These are phyloP conservation scores for Collybia sordida DNA, from an alignment of 768 basidiomycete genomes.

Conservation along the genomic window DNA sequence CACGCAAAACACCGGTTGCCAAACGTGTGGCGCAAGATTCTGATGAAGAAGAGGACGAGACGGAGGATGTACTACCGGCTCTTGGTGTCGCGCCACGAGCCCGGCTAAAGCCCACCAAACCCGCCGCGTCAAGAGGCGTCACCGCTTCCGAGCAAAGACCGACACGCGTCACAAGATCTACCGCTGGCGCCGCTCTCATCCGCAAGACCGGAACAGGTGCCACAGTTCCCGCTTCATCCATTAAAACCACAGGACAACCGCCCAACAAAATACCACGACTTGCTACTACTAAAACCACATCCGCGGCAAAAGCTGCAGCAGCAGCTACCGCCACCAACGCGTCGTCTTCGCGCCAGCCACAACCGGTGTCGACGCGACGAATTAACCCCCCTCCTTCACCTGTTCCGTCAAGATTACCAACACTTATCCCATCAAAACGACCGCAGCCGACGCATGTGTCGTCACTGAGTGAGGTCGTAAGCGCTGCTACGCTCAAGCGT, in stretches of 20 bases:
- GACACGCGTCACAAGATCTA: constrained; percentile 71
- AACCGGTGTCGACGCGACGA: constrained; percentile 23
- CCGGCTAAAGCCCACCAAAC: constrained; percentile 37
- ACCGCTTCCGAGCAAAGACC: constrained; percentile 74
- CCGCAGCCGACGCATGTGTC: constrained; percentile 36
- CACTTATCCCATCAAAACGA: constrained; percentile 61
- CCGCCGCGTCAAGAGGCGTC: constrained; percentile 41
- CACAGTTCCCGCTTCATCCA: constrained; percentile 37
- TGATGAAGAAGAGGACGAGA: constrained; percentile 61
- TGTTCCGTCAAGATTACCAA: constrained; percentile 76
- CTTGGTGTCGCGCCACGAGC: constrained; percentile 50
- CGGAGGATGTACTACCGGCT: constrained; percentile 63
- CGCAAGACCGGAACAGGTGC: constrained; percentile 48
- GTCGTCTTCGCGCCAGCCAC: constrained; percentile 15
- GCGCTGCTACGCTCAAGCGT: constrained; percentile 38
- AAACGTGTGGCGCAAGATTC: constrained; percentile 71
- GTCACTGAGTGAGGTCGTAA: constrained; percentile 51
- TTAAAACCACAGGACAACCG: constrained; percentile 45
- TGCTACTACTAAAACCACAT: constrained; percentile 49
- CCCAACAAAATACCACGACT: constrained; percentile 72
- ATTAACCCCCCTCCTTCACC: constrained; percentile 56
- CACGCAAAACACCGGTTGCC: constrained; percentile 81
- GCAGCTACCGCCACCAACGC: constrained; percentile 37
- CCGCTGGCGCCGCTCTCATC: constrained; percentile 54
- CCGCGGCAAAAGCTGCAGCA: constrained; percentile 44